phyloP scores from a whole-genome alignment of 768 basidiomycete genomes.

The Xerocomus potaroensis region DNA sequence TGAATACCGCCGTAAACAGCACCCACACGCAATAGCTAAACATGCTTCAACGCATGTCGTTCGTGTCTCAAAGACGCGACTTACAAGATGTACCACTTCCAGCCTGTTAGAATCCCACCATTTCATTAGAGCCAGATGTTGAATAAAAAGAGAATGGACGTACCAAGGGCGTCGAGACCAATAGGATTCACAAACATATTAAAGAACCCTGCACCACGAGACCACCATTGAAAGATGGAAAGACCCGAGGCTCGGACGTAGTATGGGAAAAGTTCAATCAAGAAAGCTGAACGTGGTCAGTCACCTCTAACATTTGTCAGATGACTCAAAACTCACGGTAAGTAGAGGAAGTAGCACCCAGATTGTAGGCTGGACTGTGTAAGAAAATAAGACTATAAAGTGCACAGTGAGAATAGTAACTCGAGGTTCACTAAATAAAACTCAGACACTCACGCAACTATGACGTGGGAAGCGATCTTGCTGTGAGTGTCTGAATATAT shows the following conservation, averaged over 20 bases:
- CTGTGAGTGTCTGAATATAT: neutral
- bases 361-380: constrained; percentile 4
- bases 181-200: constrained; percentile 5
- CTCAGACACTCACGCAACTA: neutral
- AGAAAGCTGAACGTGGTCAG: constrained; percentile 39
- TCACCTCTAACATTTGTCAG: no score
- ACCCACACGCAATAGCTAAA: constrained; percentile 16
- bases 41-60: neutral
- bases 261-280: constrained; percentile 63
- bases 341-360: constrained; percentile 1
- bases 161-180: neutral
- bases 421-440: no score
- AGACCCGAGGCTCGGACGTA: constrained; percentile 57
- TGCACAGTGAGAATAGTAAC: neutral
- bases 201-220: constrained; percentile 32
- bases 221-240: constrained; percentile 56
- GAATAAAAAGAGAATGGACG: neutral
- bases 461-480: neutral
- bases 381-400: constrained; percentile 8
- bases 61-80: neutral
- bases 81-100: constrained; percentile 16
- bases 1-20: constrained; percentile 10
- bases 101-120: neutral
- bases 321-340: constrained; percentile 1
- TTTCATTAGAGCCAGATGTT: neutral